Base-by-base conservation (phyloP, 2,329 filamentous ascomycete species). In the Pyrenophora seminiperda region DNA sequence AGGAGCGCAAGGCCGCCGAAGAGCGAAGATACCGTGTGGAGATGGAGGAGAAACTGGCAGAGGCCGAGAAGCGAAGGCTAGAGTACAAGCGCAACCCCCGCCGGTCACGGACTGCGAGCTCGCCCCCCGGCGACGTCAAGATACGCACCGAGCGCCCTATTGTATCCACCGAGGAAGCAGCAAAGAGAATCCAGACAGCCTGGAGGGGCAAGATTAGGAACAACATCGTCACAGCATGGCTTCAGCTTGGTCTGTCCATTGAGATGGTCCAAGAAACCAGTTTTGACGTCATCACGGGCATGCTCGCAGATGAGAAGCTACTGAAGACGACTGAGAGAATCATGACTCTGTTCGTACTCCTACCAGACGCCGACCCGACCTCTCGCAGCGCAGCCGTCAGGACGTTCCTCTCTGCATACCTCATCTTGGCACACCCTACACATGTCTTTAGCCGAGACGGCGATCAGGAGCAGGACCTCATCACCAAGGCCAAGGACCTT, bases 11-110 rank as follows among this genome's bases (percentile, higher is more conserved):
- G 56, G 87, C 91, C 66, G 85, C 86, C 48, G 88, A 92, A 57
- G 82, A 89, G 48, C 81, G 80, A 60, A 85, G 85, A 64, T 80
- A 89, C 68, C 84, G 85, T 56, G 74, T 83, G 41, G 88, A 91
- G 69, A 91, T 92, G 81, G 87, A 92, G 68, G 89, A 91, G 75
- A 85, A 87, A 56, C 81, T 90, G 62, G 87, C 88, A 24, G 89
- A 92, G 66, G 90, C 88, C 0, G 88, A 92, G 71, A 83, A 78
- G 68, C 81, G 90, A 62, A 80, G 89, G 51, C 82, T 73, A 41
- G 77, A 80, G 56, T 80, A 80, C 62, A 76, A 79, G 63, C 73
- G 76, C 44, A 79, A 77, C 54, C 51, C 74, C 34, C 87, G 66
- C 82, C 88, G 75, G 72, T 88, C 54, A 76, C 83, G 61, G 81